Percentiles rank a stretch among this genome's conserved stretches.
phyloP scores from a whole-genome alignment of 164 flowering plant species.

The Vitis cinerea region DNA sequence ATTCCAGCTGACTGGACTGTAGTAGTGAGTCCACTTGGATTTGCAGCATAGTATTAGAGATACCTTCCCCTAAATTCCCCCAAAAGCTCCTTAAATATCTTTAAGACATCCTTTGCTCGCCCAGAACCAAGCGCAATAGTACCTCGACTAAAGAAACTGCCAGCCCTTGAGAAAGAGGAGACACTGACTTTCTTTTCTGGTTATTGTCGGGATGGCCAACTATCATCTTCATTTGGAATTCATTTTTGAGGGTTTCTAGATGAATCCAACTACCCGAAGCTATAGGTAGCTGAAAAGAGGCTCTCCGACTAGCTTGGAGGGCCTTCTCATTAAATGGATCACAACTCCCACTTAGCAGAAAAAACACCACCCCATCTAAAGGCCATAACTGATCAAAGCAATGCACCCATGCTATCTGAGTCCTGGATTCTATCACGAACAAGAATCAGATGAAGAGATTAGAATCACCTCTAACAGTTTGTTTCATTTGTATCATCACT shows the following conservation, averaged over 20 bases:
- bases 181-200: constrained; percentile 18
- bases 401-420: constrained; percentile 91
- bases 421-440: constrained; percentile 97
- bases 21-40: too few relatives aligned
- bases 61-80: too few relatives aligned
- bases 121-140: constrained; percentile 70
- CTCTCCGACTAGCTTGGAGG: constrained; percentile 83
- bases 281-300: constrained; percentile 83
- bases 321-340: constrained; percentile 96
- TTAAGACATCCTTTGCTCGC: constrained; percentile 62
- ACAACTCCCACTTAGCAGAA: constrained; percentile 86
- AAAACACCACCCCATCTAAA: constrained; percentile 90
- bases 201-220: constrained; percentile 69
- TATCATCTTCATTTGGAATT: constrained; percentile 59
- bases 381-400: constrained; percentile 85
- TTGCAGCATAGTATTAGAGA: too few relatives aligned
- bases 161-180: constrained; percentile 41
- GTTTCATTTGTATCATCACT: constrained; percentile 26
- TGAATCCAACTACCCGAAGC: constrained; percentile 76
- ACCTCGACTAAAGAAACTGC: constrained; percentile 41
- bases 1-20: too few relatives aligned
- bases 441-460: constrained; percentile 58
- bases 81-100: too few relatives aligned
- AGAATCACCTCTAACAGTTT: constrained; percentile 50
- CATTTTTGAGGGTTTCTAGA: constrained; percentile 42